phyloP scores from a whole-genome alignment of 208 protist genomes.

The Leishmania aethiopica region DNA sequence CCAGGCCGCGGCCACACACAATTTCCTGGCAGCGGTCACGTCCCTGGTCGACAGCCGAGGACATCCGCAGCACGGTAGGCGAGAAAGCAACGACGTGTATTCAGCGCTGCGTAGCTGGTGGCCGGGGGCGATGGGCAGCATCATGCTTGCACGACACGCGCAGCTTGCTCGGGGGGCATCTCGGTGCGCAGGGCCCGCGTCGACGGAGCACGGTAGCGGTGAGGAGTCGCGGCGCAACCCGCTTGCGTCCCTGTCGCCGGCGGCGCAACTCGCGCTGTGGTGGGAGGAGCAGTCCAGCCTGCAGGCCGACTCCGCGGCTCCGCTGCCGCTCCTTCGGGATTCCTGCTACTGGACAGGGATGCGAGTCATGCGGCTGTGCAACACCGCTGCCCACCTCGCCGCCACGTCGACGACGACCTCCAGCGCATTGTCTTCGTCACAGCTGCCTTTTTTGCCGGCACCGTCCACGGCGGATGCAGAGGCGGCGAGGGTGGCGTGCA shows the following conservation, averaged over 20 bases:
- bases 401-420: background rate
- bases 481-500: conserved; percentile 3
- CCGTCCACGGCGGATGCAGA: background rate
- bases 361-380: conserved; percentile 9
- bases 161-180: background rate
- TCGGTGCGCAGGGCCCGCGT: background rate
- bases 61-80: background rate
- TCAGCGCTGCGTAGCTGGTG: background rate
- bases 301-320: background rate
- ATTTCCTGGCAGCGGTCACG: background rate
- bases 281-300: background rate
- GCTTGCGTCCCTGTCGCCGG: background rate
- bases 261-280: background rate
- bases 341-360: background rate
- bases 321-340: background rate
- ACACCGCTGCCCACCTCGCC: conserved; percentile 3
- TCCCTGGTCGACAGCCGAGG: background rate
- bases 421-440: background rate
- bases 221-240: background rate
- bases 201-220: background rate
- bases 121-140: background rate
- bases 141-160: conserved; percentile 5
- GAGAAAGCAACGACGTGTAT: background rate
- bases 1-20: background rate
- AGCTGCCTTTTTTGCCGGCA: background rate